These are phyloP conservation scores for Russula brevipes DNA, from an alignment of 768 basidiomycete species.

Conservation along the genomic window DNA sequence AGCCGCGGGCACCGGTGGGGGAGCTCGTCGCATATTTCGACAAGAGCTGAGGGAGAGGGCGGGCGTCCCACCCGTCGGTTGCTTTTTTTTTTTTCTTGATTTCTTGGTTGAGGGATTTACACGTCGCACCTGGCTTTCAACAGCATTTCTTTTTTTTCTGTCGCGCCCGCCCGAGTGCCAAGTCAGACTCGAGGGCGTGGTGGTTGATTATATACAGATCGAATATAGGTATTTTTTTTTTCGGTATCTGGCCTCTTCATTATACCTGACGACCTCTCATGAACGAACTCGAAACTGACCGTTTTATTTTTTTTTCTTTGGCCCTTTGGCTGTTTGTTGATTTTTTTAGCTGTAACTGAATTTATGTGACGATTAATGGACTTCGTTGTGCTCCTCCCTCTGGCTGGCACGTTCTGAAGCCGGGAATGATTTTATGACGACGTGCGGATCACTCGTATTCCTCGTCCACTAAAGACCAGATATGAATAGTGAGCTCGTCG, in stretches of 20 bases:
- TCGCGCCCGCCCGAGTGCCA: not conserved
- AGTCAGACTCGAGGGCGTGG: not conserved
- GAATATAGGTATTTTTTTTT: not conserved
- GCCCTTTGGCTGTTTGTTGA: not conserved
- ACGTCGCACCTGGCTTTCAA: not conserved
- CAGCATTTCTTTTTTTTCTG: not conserved
- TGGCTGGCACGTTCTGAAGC: too few relatives aligned
- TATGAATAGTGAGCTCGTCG: too few relatives aligned
- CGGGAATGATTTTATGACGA: not conserved
- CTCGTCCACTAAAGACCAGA: too few relatives aligned
- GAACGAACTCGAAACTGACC: not conserved
- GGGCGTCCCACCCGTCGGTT: not conserved
- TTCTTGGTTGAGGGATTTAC: not conserved
- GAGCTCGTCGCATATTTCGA: conserved; percentile 86
- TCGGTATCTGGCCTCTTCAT: not conserved
- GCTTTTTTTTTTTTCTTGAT: not conserved
- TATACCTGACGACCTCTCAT: not conserved
- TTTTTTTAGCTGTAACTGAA: not conserved
- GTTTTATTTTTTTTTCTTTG: not conserved
- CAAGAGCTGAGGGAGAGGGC: conserved; percentile 2
- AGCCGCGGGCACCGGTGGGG: conserved; percentile 66
- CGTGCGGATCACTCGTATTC: not conserved
- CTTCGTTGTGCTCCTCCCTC: not conserved
- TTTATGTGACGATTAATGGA: not conserved
- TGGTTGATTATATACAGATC: not conserved